Evolutionary conservation across 2,329 filamentous ascomycete genomes (phyloP).

Genomic region (Aspergillus pseudoglaucus): DNA sequence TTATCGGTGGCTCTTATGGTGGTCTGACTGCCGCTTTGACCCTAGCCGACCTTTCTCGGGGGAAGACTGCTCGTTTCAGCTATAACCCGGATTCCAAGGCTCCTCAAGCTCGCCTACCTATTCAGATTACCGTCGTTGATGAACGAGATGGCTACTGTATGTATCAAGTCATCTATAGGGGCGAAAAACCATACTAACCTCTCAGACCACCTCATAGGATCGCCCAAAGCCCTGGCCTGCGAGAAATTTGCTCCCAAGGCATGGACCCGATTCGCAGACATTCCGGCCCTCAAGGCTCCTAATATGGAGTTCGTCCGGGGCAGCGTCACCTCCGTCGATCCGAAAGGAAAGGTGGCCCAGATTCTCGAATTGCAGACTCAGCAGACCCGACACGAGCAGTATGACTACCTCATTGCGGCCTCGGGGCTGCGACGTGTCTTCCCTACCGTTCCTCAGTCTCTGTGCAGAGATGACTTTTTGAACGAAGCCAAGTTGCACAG

Average conservation of each 20-base stretch:
- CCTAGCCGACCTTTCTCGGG: slow-evolving; percentile 59
- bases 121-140: slow-evolving; percentile 69
- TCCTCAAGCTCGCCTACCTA: slow-evolving; percentile 41
- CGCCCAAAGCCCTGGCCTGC: slow-evolving; percentile 63
- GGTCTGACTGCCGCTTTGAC: slow-evolving; percentile 62
- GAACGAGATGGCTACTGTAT: slow-evolving; percentile 78
- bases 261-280: slow-evolving; percentile 64
- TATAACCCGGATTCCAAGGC: slow-evolving; percentile 16
- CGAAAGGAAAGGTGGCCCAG: slow-evolving; percentile 52
- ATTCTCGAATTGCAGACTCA: slow-evolving; percentile 47
- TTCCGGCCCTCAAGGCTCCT: slow-evolving; percentile 58
- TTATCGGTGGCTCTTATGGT: slow-evolving; percentile 67
- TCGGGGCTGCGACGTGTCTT: slow-evolving; percentile 64
- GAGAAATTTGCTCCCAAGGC: slow-evolving; percentile 57
- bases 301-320: slow-evolving; percentile 62
- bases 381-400: slow-evolving; percentile 36
- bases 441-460: slow-evolving; percentile 65
- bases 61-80: slow-evolving; percentile 45
- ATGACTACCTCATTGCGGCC: slow-evolving; percentile 70
- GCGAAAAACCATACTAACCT: not conserved
- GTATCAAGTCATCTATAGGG: slow-evolving; percentile 5
- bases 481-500: slow-evolving; percentile 17
- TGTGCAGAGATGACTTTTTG: slow-evolving; percentile 26
- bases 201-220: slow-evolving; percentile 67
- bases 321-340: slow-evolving; percentile 55